phyloP scores from a whole-genome alignment of 2,329 filamentous ascomycete species.

The Kalmusia sp. region DNA sequence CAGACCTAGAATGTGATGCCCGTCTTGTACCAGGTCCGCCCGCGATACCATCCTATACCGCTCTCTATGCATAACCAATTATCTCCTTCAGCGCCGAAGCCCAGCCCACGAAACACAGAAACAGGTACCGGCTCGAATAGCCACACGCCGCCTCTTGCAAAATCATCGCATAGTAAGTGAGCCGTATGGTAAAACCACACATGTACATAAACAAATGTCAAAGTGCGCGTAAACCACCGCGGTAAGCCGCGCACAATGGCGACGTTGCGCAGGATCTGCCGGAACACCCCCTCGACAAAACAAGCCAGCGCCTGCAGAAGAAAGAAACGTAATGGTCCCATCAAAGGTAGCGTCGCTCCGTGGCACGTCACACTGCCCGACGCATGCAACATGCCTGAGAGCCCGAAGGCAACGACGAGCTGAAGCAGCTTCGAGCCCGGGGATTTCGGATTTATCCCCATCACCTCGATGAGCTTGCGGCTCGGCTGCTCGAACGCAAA shows the following conservation, averaged over 20 bases:
- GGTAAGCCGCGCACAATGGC: conserved; percentile 52
- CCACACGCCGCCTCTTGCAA: conserved; percentile 77
- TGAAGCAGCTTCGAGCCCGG: conserved; percentile 49
- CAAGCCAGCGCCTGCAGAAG: conserved; percentile 72
- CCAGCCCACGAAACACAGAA: conserved; percentile 71
- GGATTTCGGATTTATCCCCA: conserved; percentile 40
- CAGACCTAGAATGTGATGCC: conserved; percentile 57
- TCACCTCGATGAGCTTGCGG: conserved; percentile 50
- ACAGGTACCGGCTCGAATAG: conserved; percentile 82
- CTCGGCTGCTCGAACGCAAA: conserved; percentile 71
- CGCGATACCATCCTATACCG: conserved; percentile 65
- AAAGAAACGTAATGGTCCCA: conserved; percentile 72
- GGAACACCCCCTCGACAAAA: conserved; percentile 57
- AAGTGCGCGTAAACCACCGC: conserved; percentile 53
- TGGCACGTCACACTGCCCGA: conserved; percentile 72
- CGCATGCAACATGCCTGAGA: conserved; percentile 74
- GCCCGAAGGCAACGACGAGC: conserved; percentile 65
- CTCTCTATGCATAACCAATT: conserved; percentile 72
- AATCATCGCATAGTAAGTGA: conserved; percentile 75
- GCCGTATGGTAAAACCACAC: conserved; percentile 74
- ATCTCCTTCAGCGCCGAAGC: conserved; percentile 67
- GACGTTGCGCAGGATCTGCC: conserved; percentile 35
- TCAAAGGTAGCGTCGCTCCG: conserved; percentile 57
- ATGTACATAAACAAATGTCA: conserved; percentile 69
- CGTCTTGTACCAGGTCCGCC: conserved; percentile 69